Percentiles rank a stretch among this genome's conserved stretches.
phyloP scores from a whole-genome alignment of 2,329 filamentous ascomycete genomes.

The Aspergillus sojae region DNA sequence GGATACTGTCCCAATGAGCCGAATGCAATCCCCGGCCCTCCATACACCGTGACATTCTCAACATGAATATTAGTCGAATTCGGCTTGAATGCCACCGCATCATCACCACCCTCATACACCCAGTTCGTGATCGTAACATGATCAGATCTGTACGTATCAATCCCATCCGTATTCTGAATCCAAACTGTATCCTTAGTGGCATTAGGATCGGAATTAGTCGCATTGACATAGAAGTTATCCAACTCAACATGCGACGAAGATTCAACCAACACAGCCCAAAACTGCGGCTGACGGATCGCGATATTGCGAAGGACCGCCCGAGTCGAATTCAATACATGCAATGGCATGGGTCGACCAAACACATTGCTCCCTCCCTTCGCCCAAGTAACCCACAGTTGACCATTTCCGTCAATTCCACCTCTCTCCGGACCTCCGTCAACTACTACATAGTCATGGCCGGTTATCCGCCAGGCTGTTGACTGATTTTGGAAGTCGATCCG shows the following conservation, averaged over 20 bases:
- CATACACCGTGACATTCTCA: conserved; percentile 43
- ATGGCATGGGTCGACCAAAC: no score
- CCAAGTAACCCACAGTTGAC: no score
- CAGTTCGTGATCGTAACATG: conserved; percentile 51
- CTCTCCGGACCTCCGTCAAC: no score
- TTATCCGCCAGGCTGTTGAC: no score
- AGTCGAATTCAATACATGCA: no score
- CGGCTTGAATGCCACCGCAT: conserved; percentile 46
- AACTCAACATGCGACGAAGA: conserved; percentile 55
- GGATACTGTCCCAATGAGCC: conserved; percentile 45
- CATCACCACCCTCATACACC: conserved; percentile 41
- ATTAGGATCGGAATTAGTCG: conserved; percentile 43
- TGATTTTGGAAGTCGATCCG: no score
- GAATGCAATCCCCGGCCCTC: conserved; percentile 42
- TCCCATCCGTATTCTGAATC: conserved; percentile 56
- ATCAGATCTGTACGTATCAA: conserved; percentile 55
- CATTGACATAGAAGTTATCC: conserved; percentile 57
- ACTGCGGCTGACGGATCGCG: conserved; percentile 53
- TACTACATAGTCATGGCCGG: no score
- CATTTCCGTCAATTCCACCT: no score
- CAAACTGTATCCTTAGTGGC: conserved; percentile 29
- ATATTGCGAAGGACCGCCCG: conserved; percentile 25
- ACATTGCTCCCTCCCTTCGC: no score
- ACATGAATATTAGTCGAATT: conserved; percentile 46
- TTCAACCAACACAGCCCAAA: conserved; percentile 54